Evolutionary conservation across 2,329 filamentous ascomycete genomes (phyloP), one percentile per base, ranked within the genome.

Genomic region (Nannizziopsis barbatae): DNA sequence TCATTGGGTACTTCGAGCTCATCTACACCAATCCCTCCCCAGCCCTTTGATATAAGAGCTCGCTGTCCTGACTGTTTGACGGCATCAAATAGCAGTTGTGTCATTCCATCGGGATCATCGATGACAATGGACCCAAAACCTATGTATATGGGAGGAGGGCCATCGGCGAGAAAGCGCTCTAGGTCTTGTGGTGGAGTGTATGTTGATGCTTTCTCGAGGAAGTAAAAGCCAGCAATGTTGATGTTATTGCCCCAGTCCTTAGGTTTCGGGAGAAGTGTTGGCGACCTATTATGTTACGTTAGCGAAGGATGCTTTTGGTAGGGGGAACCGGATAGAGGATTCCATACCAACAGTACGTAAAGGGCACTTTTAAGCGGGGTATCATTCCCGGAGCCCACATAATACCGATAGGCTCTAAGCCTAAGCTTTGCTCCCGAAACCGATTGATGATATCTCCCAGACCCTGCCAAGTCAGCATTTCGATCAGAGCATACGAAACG

Each of bases 381-480:
- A 93, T 71, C 62, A 94, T 76, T 2, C 84, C 85, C 7, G 89
- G 87, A 2, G 85, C 89, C 76, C 84, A 90, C 42, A 93, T 81
- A 6, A 86, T 71, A 52, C 84, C 87, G 37, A 95, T 74, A 0
- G 83, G 77, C 39, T 92, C 84, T 0, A 95, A 70, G 20, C 84
- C 83, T 1, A 94, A 73, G 11, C 77, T 77, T 50, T 81, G 80
- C 55, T 83, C 80, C 45, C 89, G 75, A 59, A 95, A 95, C 9
- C 81, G 76, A 60, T 96, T 95, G 61, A 95, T 90, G 5, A 95
- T 73, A 64, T 95, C 89, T 33, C 89, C 89, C 3, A 95, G 69
- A 0, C 87, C 88, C 65, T 95, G 87, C 87, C 87, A 94, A 9
- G 88, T 89, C 74, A 95, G 80, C 77, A 93, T 86, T 56, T 95